A percentile compares a stretch with the other conserved stretches of the same genome.
Evolutionary conservation across 805 yeast genomes (phyloP).

Genomic region (Kurtzmaniella fragi): DNA sequence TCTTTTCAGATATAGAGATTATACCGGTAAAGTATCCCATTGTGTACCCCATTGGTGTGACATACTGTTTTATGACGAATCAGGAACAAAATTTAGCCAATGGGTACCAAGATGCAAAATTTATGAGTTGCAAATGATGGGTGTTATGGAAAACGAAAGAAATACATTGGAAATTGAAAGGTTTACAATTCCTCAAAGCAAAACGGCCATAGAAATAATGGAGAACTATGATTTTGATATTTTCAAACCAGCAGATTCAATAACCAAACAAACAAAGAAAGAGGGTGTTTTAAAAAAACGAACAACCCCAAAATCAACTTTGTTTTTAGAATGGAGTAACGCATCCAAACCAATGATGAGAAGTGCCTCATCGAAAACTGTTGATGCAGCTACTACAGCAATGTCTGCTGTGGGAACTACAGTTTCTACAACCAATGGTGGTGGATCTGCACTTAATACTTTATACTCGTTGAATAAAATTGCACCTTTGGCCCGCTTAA

Average conservation of each 20-base stretch:
- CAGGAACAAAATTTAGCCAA: constrained; percentile 38
- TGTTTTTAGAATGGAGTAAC: constrained; percentile 21
- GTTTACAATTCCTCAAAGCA: constrained; percentile 33
- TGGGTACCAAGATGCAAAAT: constrained; percentile 96
- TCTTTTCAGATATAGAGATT: constrained; percentile 64
- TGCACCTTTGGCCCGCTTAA: constrained; percentile 1
- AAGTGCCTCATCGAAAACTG: constrained; percentile 9
- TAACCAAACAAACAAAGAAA: neutral
- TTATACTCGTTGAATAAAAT: constrained; percentile 32
- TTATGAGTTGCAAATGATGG: constrained; percentile 97
- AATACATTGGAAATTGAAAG: constrained; percentile 64
- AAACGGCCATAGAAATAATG: constrained; percentile 56
- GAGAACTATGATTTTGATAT: constrained; percentile 58
- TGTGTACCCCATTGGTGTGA: constrained; percentile 96
- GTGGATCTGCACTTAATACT: constrained; percentile 33
- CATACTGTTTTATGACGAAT: constrained; percentile 80
- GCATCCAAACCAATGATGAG: constrained; percentile 9
- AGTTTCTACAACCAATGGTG: constrained; percentile 23
- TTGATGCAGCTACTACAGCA: constrained; percentile 25
- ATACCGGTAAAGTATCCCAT: constrained; percentile 46
- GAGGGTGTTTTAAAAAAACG: neutral
- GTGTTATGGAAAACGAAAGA: constrained; percentile 87
- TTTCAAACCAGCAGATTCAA: constrained; percentile 32
- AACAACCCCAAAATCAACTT: constrained; percentile 17
- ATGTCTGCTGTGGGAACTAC: constrained; percentile 32